Conservation (phyloP, 2,329 filamentous ascomycete species). For the Fusarium coicis region DNA sequence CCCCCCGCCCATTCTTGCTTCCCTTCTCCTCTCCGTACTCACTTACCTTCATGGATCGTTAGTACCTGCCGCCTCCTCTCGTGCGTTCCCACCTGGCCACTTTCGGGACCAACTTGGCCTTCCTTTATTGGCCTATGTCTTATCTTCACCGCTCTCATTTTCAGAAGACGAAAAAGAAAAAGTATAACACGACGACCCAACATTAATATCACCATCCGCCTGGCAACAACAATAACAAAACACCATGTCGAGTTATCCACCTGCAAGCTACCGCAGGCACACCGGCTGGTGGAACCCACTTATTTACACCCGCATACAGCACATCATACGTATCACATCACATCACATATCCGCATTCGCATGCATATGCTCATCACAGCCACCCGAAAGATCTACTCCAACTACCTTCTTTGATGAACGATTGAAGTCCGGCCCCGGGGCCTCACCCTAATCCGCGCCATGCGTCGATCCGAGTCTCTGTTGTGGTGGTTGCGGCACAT, state of each 20-base stretch:
- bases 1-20: conserved; percentile 5
- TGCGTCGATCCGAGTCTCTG: conserved; percentile 38
- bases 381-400: conserved; percentile 33
- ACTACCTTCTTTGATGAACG: conserved; percentile 20
- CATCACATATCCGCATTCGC: conserved; percentile 35
- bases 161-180: conserved; percentile 1
- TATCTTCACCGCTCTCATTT: conserved; percentile 22
- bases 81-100: conserved; percentile 20
- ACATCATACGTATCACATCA: conserved; percentile 34
- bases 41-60: background rate
- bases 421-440: conserved; percentile 11
- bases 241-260: background rate
- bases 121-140: conserved; percentile 13
- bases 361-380: conserved; percentile 40
- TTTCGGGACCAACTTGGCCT: conserved; percentile 18
- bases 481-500: conserved; percentile 32
- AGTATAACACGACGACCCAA: conserved; percentile 10
- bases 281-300: conserved; percentile 11
- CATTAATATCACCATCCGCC: conserved; percentile 24
- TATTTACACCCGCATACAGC: conserved; percentile 23
- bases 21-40: background rate
- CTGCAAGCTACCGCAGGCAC: conserved; percentile 35
- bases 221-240: conserved; percentile 32
- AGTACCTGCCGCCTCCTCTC: background rate
- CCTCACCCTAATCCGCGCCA: conserved; percentile 20